These are phyloP conservation scores for Cytospora leucostoma DNA, from an alignment of 2,329 filamentous ascomycete species.

Conservation along the genomic window DNA sequence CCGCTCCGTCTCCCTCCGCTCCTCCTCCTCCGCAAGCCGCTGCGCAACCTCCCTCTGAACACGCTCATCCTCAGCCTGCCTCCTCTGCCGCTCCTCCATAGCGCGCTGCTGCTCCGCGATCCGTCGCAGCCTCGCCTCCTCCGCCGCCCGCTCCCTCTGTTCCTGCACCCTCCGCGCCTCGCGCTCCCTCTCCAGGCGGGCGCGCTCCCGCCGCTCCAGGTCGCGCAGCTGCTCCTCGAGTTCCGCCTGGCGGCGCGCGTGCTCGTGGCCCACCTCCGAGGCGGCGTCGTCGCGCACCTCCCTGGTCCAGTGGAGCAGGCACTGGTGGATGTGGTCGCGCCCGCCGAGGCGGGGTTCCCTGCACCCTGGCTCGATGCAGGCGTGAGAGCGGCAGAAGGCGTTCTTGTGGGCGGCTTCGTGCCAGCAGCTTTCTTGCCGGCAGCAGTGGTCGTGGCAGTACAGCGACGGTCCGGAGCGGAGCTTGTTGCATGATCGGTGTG, in stretches of 20 bases:
- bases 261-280: not conserved
- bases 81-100: not conserved
- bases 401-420: slow-evolving; percentile 13
- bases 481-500: slow-evolving; percentile 14
- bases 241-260: not conserved
- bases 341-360: slow-evolving; percentile 9
- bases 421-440: slow-evolving; percentile 13
- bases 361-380: slow-evolving; percentile 15
- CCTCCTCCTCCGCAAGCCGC: slow-evolving; percentile 1
- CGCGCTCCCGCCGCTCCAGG: not conserved
- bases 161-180: not conserved
- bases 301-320: slow-evolving; percentile 15
- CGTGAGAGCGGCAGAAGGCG: slow-evolving; percentile 19
- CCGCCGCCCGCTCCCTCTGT: not conserved
- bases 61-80: not conserved
- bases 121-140: not conserved
- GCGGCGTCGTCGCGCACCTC: not conserved
- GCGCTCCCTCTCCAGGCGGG: not conserved
- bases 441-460: slow-evolving; percentile 20
- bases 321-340: slow-evolving; percentile 11
- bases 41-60: slow-evolving; percentile 2
- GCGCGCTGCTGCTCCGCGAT: not conserved
- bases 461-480: not conserved
- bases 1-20: not conserved
- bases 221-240: slow-evolving; percentile 17